A percentile compares a stretch with the other conserved stretches of the same genome.
phyloP scores from a whole-genome alignment of 176 grass and related monocot species.

The Eleusine coracana region DNA sequence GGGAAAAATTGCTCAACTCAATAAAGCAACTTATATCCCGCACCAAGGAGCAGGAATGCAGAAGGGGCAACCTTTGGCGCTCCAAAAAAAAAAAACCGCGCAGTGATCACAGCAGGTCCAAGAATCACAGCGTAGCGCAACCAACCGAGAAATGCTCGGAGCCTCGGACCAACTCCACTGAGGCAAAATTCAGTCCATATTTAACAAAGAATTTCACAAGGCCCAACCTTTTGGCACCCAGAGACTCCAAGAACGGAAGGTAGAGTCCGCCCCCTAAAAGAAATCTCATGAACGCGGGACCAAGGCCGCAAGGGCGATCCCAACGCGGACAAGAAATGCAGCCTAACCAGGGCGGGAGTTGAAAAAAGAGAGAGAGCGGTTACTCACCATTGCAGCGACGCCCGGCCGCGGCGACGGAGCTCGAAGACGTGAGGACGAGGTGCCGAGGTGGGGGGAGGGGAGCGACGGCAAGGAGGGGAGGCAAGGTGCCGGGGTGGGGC shows the following conservation, averaged over 20 bases:
- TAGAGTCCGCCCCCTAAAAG: too few species aligned
- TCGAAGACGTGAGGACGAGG: neutral
- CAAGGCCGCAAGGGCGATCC: conserved; percentile 10
- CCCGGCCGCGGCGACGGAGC: neutral
- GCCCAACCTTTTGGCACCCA: too few species aligned
- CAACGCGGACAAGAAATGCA: neutral
- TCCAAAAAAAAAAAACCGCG: too few species aligned
- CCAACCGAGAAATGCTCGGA: too few species aligned
- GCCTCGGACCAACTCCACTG: too few species aligned
- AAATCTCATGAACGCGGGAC: neutral
- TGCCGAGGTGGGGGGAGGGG: neutral
- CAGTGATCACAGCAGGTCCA: too few species aligned
- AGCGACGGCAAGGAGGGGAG: neutral
- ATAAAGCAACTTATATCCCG: neutral
- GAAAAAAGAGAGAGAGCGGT: neutral
- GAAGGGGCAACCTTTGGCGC: too few species aligned
- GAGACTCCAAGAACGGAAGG: too few species aligned
- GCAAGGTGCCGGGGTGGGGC: neutral
- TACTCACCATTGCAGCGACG: conserved; percentile 4
- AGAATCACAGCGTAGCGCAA: too few species aligned
- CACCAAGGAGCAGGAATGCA: too few species aligned
- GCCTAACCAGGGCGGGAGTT: neutral
- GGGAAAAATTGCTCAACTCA: neutral
- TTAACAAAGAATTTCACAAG: too few species aligned
- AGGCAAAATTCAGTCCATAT: too few species aligned